phyloP scores from a whole-genome alignment of 2,329 filamentous ascomycete genomes.

The Ceratocystis cubensis region DNA sequence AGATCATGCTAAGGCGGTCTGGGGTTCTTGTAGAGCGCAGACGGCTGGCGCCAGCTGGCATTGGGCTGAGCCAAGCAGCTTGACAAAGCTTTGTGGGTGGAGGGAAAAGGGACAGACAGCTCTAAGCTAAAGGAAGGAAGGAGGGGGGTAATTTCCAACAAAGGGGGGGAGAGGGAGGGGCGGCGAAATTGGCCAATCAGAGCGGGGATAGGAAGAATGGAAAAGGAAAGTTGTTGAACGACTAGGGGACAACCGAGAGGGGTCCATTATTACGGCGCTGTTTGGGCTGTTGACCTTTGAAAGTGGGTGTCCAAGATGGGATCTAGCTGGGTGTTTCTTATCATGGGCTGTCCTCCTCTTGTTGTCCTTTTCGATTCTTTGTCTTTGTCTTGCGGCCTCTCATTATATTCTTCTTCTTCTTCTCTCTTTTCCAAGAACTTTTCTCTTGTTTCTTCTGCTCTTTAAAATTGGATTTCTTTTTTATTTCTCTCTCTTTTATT shows the following conservation, averaged over 20 bases:
- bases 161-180: not conserved
- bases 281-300: too few relatives aligned
- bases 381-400: too few relatives aligned
- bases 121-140: not conserved
- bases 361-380: too few relatives aligned
- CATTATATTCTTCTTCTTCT: not conserved
- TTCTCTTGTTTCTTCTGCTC: conserved; percentile 3
- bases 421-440: not conserved
- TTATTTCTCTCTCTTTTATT: conserved; percentile 26
- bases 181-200: conserved; percentile 1
- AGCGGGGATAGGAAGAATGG: not conserved
- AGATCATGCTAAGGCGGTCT: not conserved
- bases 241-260: too few relatives aligned
- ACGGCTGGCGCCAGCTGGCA: not conserved
- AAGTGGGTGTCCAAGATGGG: too few relatives aligned
- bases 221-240: too few relatives aligned
- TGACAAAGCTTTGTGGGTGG: not conserved
- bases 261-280: too few relatives aligned
- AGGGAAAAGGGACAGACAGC: too few relatives aligned
- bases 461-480: conserved; percentile 5
- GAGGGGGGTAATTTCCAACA: conserved; percentile 3
- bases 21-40: not conserved
- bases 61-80: not conserved
- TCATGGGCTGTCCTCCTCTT: too few relatives aligned
- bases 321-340: too few relatives aligned